Evolutionary conservation across 352 stramenopile species (phyloP).

Genomic region (Globisporangium camurandrum): DNA sequence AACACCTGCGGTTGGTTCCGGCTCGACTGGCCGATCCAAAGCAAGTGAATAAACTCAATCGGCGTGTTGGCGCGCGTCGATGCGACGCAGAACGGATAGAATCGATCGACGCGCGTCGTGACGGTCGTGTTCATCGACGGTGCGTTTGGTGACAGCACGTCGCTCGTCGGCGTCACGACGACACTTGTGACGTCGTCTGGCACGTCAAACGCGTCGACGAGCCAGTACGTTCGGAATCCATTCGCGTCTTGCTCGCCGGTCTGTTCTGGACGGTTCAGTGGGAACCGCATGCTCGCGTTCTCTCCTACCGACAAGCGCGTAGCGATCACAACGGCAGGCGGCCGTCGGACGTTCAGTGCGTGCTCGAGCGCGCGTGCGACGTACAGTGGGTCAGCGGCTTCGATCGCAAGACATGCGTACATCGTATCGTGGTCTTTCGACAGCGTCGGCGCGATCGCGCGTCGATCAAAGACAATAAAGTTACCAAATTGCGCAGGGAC

Average conservation of each 20-base stretch:
- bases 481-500: constrained; percentile 90
- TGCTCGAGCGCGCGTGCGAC: constrained; percentile 78
- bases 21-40: constrained; percentile 84
- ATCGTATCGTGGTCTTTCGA: constrained; percentile 36
- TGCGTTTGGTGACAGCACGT: constrained; percentile 80
- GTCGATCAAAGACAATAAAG: constrained; percentile 82
- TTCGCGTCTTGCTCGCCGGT: constrained; percentile 83
- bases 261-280: constrained; percentile 84
- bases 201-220: constrained; percentile 48
- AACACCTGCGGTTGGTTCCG: constrained; percentile 89
- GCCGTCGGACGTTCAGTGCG: constrained; percentile 77
- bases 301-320: constrained; percentile 19
- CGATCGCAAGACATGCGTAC: constrained; percentile 45
- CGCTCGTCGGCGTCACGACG: constrained; percentile 67
- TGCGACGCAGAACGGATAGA: constrained; percentile 90
- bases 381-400: constrained; percentile 32
- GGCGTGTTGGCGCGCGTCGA: constrained; percentile 89
- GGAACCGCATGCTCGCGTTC: constrained; percentile 32
- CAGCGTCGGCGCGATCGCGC: constrained; percentile 35
- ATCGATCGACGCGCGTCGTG: constrained; percentile 81
- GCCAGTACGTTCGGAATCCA: constrained; percentile 87
- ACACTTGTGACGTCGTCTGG: constrained; percentile 34
- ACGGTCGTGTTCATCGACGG: constrained; percentile 77
- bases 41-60: constrained; percentile 90
- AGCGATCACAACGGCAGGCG: constrained; percentile 78